phyloP scores from a whole-genome alignment of 495 filamentous ascomycete genomes.

The Penicillium desertorum region DNA sequence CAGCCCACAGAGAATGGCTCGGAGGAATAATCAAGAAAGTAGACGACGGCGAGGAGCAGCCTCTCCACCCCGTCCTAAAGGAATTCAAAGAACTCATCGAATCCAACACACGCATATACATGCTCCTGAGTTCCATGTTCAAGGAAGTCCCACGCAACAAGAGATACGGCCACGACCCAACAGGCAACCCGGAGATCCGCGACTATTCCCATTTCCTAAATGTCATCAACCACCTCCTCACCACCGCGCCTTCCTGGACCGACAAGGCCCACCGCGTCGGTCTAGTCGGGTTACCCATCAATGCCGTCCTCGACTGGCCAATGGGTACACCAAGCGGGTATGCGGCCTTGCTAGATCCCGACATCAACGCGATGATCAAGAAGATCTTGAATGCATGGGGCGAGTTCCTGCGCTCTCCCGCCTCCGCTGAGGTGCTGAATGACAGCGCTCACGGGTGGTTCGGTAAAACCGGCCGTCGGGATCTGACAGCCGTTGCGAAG shows the following conservation, averaged over 20 bases:
- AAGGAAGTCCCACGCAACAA: slow-evolving; percentile 57
- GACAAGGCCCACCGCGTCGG: slow-evolving; percentile 51
- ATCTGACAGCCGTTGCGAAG: slow-evolving; percentile 43
- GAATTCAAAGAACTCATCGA: slow-evolving; percentile 52
- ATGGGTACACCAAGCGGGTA: slow-evolving; percentile 69
- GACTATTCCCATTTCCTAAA: slow-evolving; percentile 64
- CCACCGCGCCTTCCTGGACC: slow-evolving; percentile 61
- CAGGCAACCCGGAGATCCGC: slow-evolving; percentile 58
- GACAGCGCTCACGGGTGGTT: slow-evolving; percentile 60
- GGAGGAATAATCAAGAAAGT: slow-evolving; percentile 35
- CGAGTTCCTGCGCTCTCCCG: slow-evolving; percentile 54
- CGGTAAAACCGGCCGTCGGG: slow-evolving; percentile 37
- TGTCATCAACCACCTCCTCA: slow-evolving; percentile 63
- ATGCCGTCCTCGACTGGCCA: slow-evolving; percentile 68
- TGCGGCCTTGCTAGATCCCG: slow-evolving; percentile 62
- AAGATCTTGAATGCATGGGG: slow-evolving; percentile 69
- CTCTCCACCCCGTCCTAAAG: slow-evolving; percentile 37
- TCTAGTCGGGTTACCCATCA: slow-evolving; percentile 67
- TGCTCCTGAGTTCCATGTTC: slow-evolving; percentile 57
- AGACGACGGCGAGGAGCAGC: slow-evolving; percentile 19
- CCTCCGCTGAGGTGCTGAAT: slow-evolving; percentile 58
- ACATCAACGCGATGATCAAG: slow-evolving; percentile 68
- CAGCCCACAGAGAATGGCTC: slow-evolving; percentile 37
- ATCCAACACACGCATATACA: slow-evolving; percentile 39
- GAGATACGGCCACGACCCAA: slow-evolving; percentile 60